Conservation (phyloP, 257 asterid species). For the Solanum corneliomulleri region DNA sequence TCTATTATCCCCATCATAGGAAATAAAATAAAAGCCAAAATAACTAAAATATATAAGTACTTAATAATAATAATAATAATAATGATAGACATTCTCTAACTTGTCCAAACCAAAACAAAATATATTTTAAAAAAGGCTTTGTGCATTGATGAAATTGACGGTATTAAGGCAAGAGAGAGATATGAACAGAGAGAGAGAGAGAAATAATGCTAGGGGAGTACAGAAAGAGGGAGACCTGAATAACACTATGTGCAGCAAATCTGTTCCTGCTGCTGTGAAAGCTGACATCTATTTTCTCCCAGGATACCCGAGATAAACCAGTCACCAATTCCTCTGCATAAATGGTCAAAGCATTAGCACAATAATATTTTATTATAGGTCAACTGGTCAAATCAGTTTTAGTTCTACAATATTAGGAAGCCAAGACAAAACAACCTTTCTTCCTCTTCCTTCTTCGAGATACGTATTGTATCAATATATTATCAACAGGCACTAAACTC, state of each 20-base stretch:
- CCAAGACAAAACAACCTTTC: not conserved
- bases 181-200: not conserved
- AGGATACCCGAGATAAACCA: slow-evolving; percentile 75
- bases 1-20: not conserved
- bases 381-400: not conserved
- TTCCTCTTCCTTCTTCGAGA: not conserved
- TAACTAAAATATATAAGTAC: not conserved
- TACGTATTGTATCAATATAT: not conserved
- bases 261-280: slow-evolving; percentile 70
- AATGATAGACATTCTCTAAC: not conserved
- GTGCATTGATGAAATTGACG: not conserved
- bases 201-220: not conserved
- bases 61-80: not conserved
- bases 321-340: slow-evolving; percentile 65
- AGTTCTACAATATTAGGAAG: not conserved
- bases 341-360: not conserved
- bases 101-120: not conserved
- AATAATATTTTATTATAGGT: not conserved
- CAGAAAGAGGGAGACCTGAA: slow-evolving; percentile 53
- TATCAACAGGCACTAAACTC: not conserved
- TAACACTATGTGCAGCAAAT: slow-evolving; percentile 87
- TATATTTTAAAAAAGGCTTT: not conserved
- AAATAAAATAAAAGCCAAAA: not conserved
- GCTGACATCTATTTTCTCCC: slow-evolving; percentile 99
- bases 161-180: not conserved